These are phyloP conservation scores for Fusarium secorum DNA, from an alignment of 2,329 filamentous ascomycete species.

Conservation along the genomic window DNA sequence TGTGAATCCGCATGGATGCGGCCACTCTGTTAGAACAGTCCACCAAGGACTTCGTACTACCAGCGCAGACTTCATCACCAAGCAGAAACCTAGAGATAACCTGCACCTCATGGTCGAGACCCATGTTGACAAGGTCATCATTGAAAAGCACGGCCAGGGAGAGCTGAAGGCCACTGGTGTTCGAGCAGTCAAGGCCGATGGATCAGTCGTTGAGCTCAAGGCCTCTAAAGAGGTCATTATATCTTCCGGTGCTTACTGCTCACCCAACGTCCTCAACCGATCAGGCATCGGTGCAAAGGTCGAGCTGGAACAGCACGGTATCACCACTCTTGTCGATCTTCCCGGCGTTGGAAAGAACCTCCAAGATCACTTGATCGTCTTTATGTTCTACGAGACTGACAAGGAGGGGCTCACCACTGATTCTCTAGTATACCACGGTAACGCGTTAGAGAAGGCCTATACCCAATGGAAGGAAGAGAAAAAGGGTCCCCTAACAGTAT, in stretches of 20 bases:
- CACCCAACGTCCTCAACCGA: conserved; percentile 59
- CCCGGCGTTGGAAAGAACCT: conserved; percentile 61
- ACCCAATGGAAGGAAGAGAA: conserved; percentile 66
- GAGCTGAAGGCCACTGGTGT: conserved; percentile 57
- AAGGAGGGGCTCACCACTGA: conserved; percentile 63
- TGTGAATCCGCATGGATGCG: conserved; percentile 61
- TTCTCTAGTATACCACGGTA: conserved; percentile 60
- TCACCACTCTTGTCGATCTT: conserved; percentile 52
- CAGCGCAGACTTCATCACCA: conserved; percentile 60
- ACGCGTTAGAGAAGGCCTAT: conserved; percentile 59
- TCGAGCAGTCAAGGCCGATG: conserved; percentile 50
- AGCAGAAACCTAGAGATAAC: conserved; percentile 51
- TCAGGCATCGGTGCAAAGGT: conserved; percentile 59
- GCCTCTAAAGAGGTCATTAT: conserved; percentile 52
- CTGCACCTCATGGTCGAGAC: conserved; percentile 58
- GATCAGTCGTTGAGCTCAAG: conserved; percentile 50
- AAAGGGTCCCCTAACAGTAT: conserved; percentile 64
- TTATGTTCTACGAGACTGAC: conserved; percentile 68
- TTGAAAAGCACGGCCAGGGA: conserved; percentile 47
- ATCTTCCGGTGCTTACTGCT: conserved; percentile 59
- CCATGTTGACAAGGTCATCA: conserved; percentile 60
- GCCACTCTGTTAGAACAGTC: conserved; percentile 62
- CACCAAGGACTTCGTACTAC: conserved; percentile 61
- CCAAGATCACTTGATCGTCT: conserved; percentile 60
- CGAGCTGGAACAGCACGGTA: conserved; percentile 53